Evolutionary conservation across 2,329 filamentous ascomycete species (phyloP).

Genomic region (Microcera coccophila): DNA sequence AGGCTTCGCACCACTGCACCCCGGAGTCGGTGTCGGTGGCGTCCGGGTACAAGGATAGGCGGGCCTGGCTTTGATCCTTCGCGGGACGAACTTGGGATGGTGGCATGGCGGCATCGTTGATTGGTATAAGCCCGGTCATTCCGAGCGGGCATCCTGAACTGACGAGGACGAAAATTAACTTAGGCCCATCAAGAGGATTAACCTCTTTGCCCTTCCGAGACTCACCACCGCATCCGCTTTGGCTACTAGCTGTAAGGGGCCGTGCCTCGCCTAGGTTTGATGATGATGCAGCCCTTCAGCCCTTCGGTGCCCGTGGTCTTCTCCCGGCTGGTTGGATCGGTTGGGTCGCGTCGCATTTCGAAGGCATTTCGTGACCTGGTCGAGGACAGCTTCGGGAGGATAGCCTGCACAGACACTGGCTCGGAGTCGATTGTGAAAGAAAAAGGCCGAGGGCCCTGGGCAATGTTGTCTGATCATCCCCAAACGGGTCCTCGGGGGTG

Average conservation of each 20-base stretch:
- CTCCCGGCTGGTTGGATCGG: too few relatives aligned
- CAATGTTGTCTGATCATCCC: too few relatives aligned
- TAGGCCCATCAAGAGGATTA: neutral
- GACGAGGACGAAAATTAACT: slow-evolving; percentile 4
- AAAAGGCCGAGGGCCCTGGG: too few relatives aligned
- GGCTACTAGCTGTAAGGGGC: neutral
- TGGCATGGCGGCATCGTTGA: neutral
- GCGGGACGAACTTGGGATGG: slow-evolving; percentile 1
- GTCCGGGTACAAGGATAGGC: slow-evolving; percentile 12
- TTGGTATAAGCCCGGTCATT: slow-evolving; percentile 5
- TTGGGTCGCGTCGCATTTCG: too few relatives aligned
- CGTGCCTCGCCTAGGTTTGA: too few relatives aligned
- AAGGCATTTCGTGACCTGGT: too few relatives aligned
- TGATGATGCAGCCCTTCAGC: too few relatives aligned
- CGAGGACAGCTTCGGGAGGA: too few relatives aligned
- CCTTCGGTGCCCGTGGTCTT: too few relatives aligned
- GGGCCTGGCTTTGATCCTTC: slow-evolving; percentile 3
- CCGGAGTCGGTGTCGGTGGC: slow-evolving; percentile 7
- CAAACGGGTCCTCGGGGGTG: too few relatives aligned
- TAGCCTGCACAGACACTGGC: too few relatives aligned
- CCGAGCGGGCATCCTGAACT: neutral
- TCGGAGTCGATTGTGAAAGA: too few relatives aligned
- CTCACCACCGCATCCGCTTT: neutral
- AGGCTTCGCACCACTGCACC: slow-evolving; percentile 1
- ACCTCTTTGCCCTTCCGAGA: neutral